A percentile compares a stretch with the other conserved stretches of the same genome.
phyloP scores from a whole-genome alignment of 495 filamentous ascomycete genomes.

The Tuber aestivum region DNA sequence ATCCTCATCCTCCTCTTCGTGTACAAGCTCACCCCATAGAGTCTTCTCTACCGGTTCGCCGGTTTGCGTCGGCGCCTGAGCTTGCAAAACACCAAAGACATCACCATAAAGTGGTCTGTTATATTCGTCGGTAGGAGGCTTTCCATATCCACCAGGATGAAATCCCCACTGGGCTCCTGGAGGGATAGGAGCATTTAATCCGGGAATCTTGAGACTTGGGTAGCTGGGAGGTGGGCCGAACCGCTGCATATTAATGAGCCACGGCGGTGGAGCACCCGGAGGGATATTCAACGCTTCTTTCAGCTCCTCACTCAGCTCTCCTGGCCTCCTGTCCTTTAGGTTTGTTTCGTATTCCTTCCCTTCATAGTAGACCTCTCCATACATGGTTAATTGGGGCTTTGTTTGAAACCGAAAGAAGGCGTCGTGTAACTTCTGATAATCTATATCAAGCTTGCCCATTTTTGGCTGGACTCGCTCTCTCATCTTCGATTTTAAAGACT shows the following conservation, averaged over 20 bases:
- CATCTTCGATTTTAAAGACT: slow-evolving; percentile 88
- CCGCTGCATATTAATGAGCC: slow-evolving; percentile 94
- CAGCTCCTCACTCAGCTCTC: slow-evolving; percentile 81
- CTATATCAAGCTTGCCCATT: slow-evolving; percentile 95
- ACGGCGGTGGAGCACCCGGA: slow-evolving; percentile 87
- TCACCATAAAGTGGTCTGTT: slow-evolving; percentile 87
- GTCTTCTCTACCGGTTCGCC: slow-evolving; percentile 82
- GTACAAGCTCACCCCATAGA: slow-evolving; percentile 90
- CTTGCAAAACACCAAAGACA: slow-evolving; percentile 78
- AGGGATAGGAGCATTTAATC: slow-evolving; percentile 89
- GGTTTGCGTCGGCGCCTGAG: slow-evolving; percentile 48
- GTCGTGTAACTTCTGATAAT: slow-evolving; percentile 96
- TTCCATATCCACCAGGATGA: slow-evolving; percentile 90
- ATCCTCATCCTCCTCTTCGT: slow-evolving; percentile 72
- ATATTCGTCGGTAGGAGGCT: slow-evolving; percentile 88
- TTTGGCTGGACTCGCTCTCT: slow-evolving; percentile 90
- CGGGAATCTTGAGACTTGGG: slow-evolving; percentile 84
- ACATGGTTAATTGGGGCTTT: slow-evolving; percentile 87
- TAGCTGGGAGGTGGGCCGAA: slow-evolving; percentile 91
- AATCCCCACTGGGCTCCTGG: slow-evolving; percentile 95
- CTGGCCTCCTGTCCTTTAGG: slow-evolving; percentile 77
- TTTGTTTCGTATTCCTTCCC: slow-evolving; percentile 98
- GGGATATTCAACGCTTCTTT: slow-evolving; percentile 93
- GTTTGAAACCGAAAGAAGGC: slow-evolving; percentile 97
- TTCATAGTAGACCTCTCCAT: slow-evolving; percentile 97